Evolutionary conservation across 345 rosid species (phyloP).

Genomic region (Rhizophora apiculata): DNA sequence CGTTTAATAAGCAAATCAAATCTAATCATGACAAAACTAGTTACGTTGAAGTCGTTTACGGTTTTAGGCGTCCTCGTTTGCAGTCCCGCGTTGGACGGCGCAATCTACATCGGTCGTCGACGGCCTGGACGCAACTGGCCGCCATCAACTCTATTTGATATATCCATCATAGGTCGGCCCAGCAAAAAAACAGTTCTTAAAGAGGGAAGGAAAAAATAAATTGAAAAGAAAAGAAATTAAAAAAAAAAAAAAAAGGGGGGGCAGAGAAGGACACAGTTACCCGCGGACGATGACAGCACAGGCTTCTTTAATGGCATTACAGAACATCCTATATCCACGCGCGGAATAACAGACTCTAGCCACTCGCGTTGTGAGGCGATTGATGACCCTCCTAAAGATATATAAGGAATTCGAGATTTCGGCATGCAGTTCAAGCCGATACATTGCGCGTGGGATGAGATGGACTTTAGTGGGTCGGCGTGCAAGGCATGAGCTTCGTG

Average conservation of each 20-base stretch:
- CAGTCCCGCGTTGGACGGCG: constrained; percentile 35
- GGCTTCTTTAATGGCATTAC: background rate
- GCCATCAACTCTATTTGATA: constrained; percentile 17
- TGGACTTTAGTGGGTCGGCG: too few relatives aligned
- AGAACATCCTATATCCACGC: background rate
- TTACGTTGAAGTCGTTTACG: too few relatives aligned
- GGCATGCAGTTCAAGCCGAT: too few relatives aligned
- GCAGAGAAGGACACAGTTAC: constrained; percentile 2
- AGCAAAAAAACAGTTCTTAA: background rate
- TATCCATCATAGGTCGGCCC: background rate
- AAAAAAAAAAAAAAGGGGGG: background rate
- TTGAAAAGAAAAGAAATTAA: too few relatives aligned
- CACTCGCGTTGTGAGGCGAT: background rate
- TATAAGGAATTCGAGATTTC: too few relatives aligned
- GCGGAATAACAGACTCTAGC: background rate
- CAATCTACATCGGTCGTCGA: background rate
- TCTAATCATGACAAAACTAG: too few relatives aligned
- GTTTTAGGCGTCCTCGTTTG: constrained; percentile 13
- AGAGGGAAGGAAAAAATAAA: background rate
- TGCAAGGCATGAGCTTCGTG: too few relatives aligned
- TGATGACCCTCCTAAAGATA: background rate
- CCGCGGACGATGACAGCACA: constrained; percentile 18
- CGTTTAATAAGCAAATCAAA: too few relatives aligned
- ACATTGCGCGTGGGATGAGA: too few relatives aligned
- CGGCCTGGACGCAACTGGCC: constrained; percentile 24